Conservation (phyloP, 2,329 filamentous ascomycete species). For the Trichoderma lentiforme region DNA sequence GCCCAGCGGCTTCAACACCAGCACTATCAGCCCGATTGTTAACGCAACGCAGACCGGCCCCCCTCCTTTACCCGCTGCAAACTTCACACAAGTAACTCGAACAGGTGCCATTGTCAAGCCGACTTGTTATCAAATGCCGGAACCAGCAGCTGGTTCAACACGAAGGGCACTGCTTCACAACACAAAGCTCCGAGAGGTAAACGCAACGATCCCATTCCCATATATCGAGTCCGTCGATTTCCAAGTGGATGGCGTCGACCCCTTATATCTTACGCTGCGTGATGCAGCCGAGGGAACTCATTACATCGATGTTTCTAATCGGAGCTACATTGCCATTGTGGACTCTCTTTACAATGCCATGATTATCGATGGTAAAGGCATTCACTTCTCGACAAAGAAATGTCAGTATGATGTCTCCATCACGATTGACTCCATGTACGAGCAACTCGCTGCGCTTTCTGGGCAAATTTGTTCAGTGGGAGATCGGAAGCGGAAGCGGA, state of each 20-base stretch:
- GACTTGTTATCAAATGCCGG: conserved; percentile 32
- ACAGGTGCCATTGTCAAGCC: conserved; percentile 27
- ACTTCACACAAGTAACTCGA: conserved; percentile 34
- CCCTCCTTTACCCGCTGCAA: conserved; percentile 27
- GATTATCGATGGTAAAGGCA: conserved; percentile 31
- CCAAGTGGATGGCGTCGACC: conserved; percentile 30
- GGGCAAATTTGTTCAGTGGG: conserved; percentile 31
- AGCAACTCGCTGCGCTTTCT: conserved; percentile 32
- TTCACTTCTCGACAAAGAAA: conserved; percentile 34
- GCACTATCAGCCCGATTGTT: not conserved
- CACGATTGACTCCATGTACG: conserved; percentile 32
- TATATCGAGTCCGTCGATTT: conserved; percentile 39
- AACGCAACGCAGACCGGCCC: conserved; percentile 14
- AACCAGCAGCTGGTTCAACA: conserved; percentile 23
- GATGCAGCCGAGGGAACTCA: conserved; percentile 29
- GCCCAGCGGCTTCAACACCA: conserved; percentile 12
- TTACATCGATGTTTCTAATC: conserved; percentile 35
- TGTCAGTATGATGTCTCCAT: conserved; percentile 36
- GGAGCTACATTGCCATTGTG: conserved; percentile 31
- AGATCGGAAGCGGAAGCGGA: conserved; percentile 22
- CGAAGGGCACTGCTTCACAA: conserved; percentile 33
- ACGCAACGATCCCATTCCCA: conserved; percentile 33
- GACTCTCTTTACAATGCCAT: conserved; percentile 33
- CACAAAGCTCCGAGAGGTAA: conserved; percentile 28
- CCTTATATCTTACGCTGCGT: conserved; percentile 33